A percentile compares a stretch with the other conserved stretches of the same genome.
These are phyloP conservation scores for Cytospora paraplurivora DNA, from an alignment of 2,329 filamentous ascomycete species.

Conservation along the genomic window DNA sequence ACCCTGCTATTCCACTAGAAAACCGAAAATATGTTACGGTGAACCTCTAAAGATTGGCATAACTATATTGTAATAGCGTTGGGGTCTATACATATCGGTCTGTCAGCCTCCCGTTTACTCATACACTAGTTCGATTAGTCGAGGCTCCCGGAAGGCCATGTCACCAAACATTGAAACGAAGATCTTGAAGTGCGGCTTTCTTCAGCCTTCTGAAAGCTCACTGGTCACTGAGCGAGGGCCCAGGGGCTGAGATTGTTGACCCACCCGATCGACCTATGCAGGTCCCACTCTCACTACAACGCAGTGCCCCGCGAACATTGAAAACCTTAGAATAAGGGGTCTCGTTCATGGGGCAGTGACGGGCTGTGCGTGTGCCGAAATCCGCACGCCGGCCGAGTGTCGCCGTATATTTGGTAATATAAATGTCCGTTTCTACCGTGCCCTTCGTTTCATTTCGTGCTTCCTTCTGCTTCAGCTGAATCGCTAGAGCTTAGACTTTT, in stretches of 20 bases:
- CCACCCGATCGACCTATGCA: neutral
- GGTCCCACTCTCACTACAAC: neutral
- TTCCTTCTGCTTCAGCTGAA: neutral
- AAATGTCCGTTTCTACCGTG: neutral
- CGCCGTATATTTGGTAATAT: neutral
- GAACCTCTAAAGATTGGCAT: no score
- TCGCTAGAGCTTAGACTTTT: neutral
- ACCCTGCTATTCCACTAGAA: no score
- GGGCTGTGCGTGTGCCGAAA: neutral
- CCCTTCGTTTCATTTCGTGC: neutral
- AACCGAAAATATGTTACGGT: no score
- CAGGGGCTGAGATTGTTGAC: neutral
- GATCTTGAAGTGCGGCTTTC: no score
- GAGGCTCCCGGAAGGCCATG: no score
- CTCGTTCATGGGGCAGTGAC: neutral
- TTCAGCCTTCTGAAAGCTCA: no score
- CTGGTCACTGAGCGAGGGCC: neutral
- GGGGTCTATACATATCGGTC: no score
- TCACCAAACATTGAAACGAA: no score
- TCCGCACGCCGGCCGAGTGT: neutral
- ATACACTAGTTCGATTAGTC: no score
- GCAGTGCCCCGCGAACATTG: constrained; percentile 1
- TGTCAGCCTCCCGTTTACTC: no score
- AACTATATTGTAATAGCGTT: no score
- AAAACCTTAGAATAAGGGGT: neutral